These are phyloP conservation scores for Eimeria praecox DNA, from an alignment of 169 alveolate genomes.

Conservation along the genomic window DNA sequence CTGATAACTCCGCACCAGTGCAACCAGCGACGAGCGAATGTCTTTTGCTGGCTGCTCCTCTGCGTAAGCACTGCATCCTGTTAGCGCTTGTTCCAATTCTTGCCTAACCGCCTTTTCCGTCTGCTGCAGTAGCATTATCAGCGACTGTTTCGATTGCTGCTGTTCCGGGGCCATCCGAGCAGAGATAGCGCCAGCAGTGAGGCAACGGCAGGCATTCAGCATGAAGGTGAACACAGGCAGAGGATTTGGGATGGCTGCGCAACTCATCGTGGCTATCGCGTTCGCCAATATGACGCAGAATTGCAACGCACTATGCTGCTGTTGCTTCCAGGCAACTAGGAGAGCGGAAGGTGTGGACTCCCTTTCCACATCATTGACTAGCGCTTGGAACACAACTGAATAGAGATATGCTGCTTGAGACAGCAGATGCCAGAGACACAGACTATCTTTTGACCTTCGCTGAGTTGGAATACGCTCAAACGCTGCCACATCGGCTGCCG, in stretches of 20 bases:
- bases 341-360: neutral
- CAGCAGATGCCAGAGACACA: neutral
- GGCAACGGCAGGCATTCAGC: constrained; percentile 62
- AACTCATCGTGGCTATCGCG: constrained; percentile 3
- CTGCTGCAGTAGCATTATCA: neutral
- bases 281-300: constrained; percentile 7
- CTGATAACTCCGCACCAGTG: constrained; percentile 6
- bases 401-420: constrained; percentile 39
- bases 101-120: constrained; percentile 7
- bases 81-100: constrained; percentile 10
- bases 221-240: neutral
- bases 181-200: neutral
- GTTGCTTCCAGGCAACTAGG: constrained; percentile 26
- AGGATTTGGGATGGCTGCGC: neutral
- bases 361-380: neutral
- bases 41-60: neutral
- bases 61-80: neutral
- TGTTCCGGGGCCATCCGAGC: neutral
- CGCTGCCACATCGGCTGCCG: neutral
- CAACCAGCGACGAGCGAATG: neutral
- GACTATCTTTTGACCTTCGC: neutral
- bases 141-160: constrained; percentile 3
- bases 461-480: neutral
- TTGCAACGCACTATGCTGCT: constrained; percentile 11
- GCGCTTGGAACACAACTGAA: constrained; percentile 54